Base-by-base conservation (phyloP, 2,329 filamentous ascomycete species). In the Pseudonectria buxi region DNA sequence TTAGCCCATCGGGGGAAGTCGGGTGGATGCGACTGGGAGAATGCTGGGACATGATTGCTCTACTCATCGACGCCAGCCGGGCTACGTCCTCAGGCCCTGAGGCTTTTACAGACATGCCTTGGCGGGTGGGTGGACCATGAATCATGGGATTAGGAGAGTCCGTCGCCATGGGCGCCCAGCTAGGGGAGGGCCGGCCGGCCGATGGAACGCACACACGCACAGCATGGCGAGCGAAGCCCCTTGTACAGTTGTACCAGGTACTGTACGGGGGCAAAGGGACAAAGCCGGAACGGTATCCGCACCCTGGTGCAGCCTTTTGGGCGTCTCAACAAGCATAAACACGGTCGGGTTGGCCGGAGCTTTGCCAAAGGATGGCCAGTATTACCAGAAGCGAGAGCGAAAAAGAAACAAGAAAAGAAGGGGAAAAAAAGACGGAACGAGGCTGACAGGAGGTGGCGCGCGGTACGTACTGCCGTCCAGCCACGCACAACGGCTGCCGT, bases 111-210 rank as follows among this genome's bases (percentile, higher is more conserved):
- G n/a, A n/a, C 52, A 44, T 45, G 44, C 53, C 36, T 56, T 55
- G 51, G 54, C 45, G 47, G 41, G 54, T 56, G 47, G 41, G 54
- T 56, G 54, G 54, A 49, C 51, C 54, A 56, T 56, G 54, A 55
- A 54, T 56, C 51, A 57, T 57, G 52, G 54, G 48, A 32, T 40
- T 42, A 50, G 38, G 40, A 22, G 5, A 22, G 18, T 6, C 18
- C 18, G 40, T 40, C 36, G 50, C 38, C 39, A 50, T 36, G 40
- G 41, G 34, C 36, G 37, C 41, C 15, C 45, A 50, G 41, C 41
- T 41, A 43, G 36, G 45, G 44, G 45, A 41, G 43, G 46, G 36
- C 42, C 44, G 37, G 39, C 32, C n/a, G n/a, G 32, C 26, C 22
- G 46, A 46, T 53, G 48, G 50, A 49, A 53, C 50, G 46, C 48